phyloP scores from a whole-genome alignment of 1,284 basidiomycete genomes.

The Earliella scabrosa region DNA sequence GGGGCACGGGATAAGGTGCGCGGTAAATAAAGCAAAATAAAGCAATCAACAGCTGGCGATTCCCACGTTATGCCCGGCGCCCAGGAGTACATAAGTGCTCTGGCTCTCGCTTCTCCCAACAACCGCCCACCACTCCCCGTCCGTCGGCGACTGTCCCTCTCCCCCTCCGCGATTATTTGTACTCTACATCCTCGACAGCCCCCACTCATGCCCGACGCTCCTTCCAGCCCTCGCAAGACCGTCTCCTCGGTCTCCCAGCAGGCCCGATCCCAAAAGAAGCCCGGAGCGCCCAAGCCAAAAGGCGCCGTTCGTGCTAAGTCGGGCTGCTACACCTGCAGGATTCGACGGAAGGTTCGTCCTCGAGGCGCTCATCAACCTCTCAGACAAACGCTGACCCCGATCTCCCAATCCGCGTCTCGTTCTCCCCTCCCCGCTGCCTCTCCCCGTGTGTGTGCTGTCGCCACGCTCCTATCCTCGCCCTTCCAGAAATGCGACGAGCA shows the following conservation, averaged over 20 bases:
- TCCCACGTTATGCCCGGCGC: constrained; percentile 35
- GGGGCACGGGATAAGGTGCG: constrained; percentile 20
- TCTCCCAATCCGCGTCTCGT: constrained; percentile 20
- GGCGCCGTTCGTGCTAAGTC: constrained; percentile 81
- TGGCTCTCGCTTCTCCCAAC: constrained; percentile 29
- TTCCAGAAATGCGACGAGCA: constrained; percentile 83
- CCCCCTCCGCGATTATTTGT: constrained; percentile 23
- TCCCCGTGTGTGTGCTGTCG: background rate
- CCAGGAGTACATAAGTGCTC: constrained; percentile 39
- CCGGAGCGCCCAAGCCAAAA: constrained; percentile 71
- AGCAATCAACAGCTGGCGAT: constrained; percentile 25
- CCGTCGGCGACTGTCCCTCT: constrained; percentile 18
- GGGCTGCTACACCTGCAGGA: constrained; percentile 85
- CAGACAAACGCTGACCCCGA: constrained; percentile 22
- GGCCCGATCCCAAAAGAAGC: constrained; percentile 44
- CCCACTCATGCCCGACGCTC: constrained; percentile 38
- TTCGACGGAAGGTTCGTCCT: constrained; percentile 70
- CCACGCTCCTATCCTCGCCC: constrained; percentile 10
- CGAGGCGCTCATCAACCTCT: constrained; percentile 26
- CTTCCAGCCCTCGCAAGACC: constrained; percentile 37
- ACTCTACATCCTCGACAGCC: constrained; percentile 16
- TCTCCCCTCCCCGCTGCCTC: constrained; percentile 11
- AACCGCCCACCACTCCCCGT: constrained; percentile 29
- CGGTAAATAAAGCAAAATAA: constrained; percentile 24
- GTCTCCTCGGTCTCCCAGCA: constrained; percentile 40